Percentiles rank a stretch among this genome's conserved stretches.
These are phyloP conservation scores for Rhizopogon roseolus DNA, from an alignment of 768 basidiomycete genomes.

Conservation along the genomic window DNA sequence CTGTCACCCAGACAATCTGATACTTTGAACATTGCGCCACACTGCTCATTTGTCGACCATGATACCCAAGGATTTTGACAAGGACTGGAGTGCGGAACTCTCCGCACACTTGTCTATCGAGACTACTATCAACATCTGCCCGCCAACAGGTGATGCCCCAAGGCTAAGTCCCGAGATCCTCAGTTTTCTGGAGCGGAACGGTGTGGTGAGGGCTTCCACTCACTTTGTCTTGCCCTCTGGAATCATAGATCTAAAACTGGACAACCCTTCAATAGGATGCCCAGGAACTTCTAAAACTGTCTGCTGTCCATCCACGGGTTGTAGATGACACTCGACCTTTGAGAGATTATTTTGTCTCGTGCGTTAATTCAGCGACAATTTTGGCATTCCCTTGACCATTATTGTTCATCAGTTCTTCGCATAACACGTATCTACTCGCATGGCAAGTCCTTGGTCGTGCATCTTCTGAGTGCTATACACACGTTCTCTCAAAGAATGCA, in stretches of 20 bases:
- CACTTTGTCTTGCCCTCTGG: background rate
- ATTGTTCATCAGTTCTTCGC: constrained; percentile 42
- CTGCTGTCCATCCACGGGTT: constrained; percentile 25
- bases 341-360: constrained; percentile 54
- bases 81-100: background rate
- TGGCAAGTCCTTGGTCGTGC: constrained; percentile 52
- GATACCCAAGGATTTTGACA: background rate
- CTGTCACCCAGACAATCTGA: too few species aligned
- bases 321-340: constrained; percentile 44
- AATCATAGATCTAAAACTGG: background rate
- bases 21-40: too few species aligned
- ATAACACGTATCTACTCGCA: constrained; percentile 62
- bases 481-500: constrained; percentile 46
- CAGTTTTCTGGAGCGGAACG: constrained; percentile 27
- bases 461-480: constrained; percentile 49
- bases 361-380: background rate
- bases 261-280: constrained; percentile 18
- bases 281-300: constrained; percentile 27
- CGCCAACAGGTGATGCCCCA: constrained; percentile 8
- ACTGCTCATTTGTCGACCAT: background rate
- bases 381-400: background rate
- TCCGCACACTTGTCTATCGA: constrained; percentile 5
- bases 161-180: constrained; percentile 35
- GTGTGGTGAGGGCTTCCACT: constrained; percentile 22
- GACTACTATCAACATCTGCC: constrained; percentile 12